These are phyloP conservation scores for Cordyceps cicadae DNA, from an alignment of 2,329 filamentous ascomycete species.

Conservation along the genomic window DNA sequence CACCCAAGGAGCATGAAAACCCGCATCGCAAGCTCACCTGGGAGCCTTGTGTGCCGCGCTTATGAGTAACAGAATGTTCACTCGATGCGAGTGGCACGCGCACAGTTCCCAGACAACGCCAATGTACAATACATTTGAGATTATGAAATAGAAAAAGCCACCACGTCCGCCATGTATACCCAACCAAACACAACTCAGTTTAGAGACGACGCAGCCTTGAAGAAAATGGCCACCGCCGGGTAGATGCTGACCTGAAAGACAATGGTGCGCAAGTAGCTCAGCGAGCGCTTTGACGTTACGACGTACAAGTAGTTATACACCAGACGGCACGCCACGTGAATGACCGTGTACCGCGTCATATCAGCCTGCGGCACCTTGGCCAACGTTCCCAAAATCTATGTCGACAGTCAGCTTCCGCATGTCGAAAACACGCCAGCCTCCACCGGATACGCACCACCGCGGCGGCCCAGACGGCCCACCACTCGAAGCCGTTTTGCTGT, in stretches of 20 bases:
- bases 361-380: slow-evolving; percentile 12
- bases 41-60: too few relatives aligned
- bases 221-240: slow-evolving; percentile 11
- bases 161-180: not conserved
- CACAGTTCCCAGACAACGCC: too few relatives aligned
- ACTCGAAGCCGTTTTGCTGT: slow-evolving; percentile 13
- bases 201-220: slow-evolving; percentile 8
- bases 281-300: slow-evolving; percentile 2
- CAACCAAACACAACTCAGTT: not conserved
- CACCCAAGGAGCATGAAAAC: too few relatives aligned
- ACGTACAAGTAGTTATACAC: slow-evolving; percentile 11
- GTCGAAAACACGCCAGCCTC: not conserved
- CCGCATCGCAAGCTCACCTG: too few relatives aligned
- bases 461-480: slow-evolving; percentile 12
- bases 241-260: slow-evolving; percentile 13
- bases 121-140: too few relatives aligned
- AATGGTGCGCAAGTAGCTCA: slow-evolving; percentile 11
- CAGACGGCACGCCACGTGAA: slow-evolving; percentile 8
- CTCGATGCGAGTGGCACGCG: too few relatives aligned
- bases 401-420: not conserved
- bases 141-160: not conserved
- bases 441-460: slow-evolving; percentile 1
- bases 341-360: slow-evolving; percentile 9
- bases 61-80: too few relatives aligned
- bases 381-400: slow-evolving; percentile 8